These are phyloP conservation scores for Suillus hirtellus DNA, from an alignment of 768 basidiomycete genomes.

Conservation along the genomic window DNA sequence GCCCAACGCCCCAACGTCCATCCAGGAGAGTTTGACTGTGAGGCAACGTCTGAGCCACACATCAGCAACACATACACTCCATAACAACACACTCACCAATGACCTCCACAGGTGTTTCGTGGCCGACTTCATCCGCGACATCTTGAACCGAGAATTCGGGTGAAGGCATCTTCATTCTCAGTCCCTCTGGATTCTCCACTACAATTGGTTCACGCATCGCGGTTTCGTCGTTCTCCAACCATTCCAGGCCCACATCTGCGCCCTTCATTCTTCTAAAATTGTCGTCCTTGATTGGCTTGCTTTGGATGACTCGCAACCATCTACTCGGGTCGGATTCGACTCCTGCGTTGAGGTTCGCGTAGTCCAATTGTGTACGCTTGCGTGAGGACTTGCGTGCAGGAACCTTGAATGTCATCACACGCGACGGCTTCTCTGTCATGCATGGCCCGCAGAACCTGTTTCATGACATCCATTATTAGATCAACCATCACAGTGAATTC, in stretches of 20 bases:
- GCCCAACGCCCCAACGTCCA: slow-evolving; percentile 95
- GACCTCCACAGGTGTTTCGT: slow-evolving; percentile 81
- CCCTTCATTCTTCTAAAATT: slow-evolving; percentile 71
- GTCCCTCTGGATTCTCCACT: slow-evolving; percentile 71
- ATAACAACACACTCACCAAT: slow-evolving; percentile 59
- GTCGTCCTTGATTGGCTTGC: slow-evolving; percentile 61
- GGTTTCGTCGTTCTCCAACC: slow-evolving; percentile 69
- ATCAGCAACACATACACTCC: slow-evolving; percentile 9
- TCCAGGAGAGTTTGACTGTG: slow-evolving; percentile 80
- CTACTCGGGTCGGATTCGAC: slow-evolving; percentile 58
- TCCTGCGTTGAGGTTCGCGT: slow-evolving; percentile 72
- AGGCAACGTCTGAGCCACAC: slow-evolving; percentile 67
- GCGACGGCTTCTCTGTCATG: slow-evolving; percentile 55
- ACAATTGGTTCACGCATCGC: slow-evolving; percentile 86
- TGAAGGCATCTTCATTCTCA: slow-evolving; percentile 90
- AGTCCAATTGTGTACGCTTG: slow-evolving; percentile 74
- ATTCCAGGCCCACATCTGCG: slow-evolving; percentile 63
- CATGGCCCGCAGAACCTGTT: slow-evolving; percentile 73
- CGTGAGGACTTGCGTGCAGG: slow-evolving; percentile 82
- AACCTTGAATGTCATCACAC: slow-evolving; percentile 70
- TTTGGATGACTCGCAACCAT: slow-evolving; percentile 70
- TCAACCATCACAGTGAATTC: slow-evolving; percentile 17
- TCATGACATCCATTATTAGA: slow-evolving; percentile 17
- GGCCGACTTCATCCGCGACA: slow-evolving; percentile 79
- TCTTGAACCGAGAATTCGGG: slow-evolving; percentile 72